Evolutionary conservation across 441 rosid genomes (phyloP).

Genomic region (Croton setiger): DNA sequence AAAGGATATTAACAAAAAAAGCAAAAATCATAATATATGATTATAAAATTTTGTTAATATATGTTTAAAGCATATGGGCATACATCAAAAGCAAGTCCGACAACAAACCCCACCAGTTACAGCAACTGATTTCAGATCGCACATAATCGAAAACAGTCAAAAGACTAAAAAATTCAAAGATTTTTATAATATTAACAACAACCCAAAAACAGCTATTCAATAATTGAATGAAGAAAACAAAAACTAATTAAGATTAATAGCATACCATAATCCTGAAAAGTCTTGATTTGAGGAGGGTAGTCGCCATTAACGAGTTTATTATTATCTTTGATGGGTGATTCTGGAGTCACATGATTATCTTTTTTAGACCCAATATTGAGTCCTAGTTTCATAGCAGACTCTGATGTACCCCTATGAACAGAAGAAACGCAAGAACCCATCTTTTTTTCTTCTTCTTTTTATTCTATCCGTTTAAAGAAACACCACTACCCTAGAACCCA

Average conservation of each 20-base stretch:
- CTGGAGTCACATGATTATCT: slow-evolving; percentile 48
- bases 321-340: slow-evolving; percentile 48
- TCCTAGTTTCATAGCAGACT: slow-evolving; percentile 37
- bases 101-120: neutral
- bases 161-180: neutral
- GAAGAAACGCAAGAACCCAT: slow-evolving; percentile 75
- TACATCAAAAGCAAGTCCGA: slow-evolving; percentile 7
- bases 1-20: neutral
- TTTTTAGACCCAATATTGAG: slow-evolving; percentile 37
- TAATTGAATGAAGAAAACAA: slow-evolving; percentile 4
- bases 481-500: neutral
- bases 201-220: slow-evolving; percentile 15
- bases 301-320: slow-evolving; percentile 26
- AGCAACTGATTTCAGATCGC: slow-evolving; percentile 7
- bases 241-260: slow-evolving; percentile 5
- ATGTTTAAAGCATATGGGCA: neutral
- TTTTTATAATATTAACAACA: neutral
- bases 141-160: neutral
- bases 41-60: neutral
- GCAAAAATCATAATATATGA: neutral
- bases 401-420: slow-evolving; percentile 37
- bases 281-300: slow-evolving; percentile 33
- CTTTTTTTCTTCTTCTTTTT: neutral
- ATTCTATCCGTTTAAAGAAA: neutral
- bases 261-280: slow-evolving; percentile 50